These are phyloP conservation scores for Lachancea lanzarotensis DNA, from an alignment of 805 yeast species.

Conservation along the genomic window DNA sequence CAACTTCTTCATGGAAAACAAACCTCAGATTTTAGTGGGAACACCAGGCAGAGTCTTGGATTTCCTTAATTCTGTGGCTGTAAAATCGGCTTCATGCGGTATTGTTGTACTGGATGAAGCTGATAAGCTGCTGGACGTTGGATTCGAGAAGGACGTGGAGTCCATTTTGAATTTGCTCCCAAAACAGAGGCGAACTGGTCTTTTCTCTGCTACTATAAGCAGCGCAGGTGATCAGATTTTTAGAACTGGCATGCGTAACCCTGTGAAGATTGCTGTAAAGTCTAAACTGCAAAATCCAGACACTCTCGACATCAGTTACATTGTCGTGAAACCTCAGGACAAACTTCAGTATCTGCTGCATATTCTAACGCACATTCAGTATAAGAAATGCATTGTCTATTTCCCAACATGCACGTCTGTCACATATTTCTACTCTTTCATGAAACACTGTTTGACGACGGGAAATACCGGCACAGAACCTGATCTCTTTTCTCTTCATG, in stretches of 20 bases:
- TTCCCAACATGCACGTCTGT: constrained; percentile 88
- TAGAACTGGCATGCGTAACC: constrained; percentile 87
- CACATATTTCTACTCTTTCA: constrained; percentile 60
- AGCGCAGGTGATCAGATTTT: constrained; percentile 75
- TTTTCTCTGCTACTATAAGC: constrained; percentile 88
- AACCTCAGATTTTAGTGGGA: constrained; percentile 76
- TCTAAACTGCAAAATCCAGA: constrained; percentile 51
- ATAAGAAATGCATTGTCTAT: constrained; percentile 80
- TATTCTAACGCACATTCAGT: constrained; percentile 47
- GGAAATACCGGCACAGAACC: constrained; percentile 26
- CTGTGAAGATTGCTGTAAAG: constrained; percentile 78
- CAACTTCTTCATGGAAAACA: constrained; percentile 43
- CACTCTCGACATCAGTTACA: constrained; percentile 55
- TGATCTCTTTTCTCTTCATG: constrained; percentile 72
- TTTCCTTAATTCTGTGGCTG: constrained; percentile 50
- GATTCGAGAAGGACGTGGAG: constrained; percentile 64
- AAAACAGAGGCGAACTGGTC: constrained; percentile 86
- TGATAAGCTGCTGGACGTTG: constrained; percentile 74
- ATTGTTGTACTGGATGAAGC: constrained; percentile 87
- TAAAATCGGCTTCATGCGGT: constrained; percentile 60
- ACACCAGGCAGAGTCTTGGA: constrained; percentile 90
- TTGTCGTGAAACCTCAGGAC: constrained; percentile 48
- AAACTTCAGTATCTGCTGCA: constrained; percentile 57
- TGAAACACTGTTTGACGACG: constrained; percentile 37
- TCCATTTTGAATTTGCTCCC: constrained; percentile 67